Evolutionary conservation across 1,139 yeast genomes (phyloP), one percentile per base, ranked within the genome.

Genomic region (Nakaseomyces sp.): DNA sequence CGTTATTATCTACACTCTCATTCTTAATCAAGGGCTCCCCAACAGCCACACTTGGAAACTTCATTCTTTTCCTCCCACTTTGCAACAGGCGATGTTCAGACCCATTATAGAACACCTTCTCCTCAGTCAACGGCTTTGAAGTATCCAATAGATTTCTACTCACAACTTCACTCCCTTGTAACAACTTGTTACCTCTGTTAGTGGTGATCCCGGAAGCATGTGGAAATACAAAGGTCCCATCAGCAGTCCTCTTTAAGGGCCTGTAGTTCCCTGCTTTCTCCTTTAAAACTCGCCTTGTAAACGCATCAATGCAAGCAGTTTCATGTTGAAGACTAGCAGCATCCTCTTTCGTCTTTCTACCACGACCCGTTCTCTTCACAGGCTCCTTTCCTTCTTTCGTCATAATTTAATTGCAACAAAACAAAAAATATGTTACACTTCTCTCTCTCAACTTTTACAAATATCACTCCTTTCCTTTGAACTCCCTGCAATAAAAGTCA

Each of bases 151-250:
- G 54, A 26, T 52, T 60, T 41, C 69, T 57, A 33, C 65, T 65
- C 42, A 58, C 71, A 53, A 52, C 47, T 13, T 69, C 65, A 5
- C 79, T 68, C 2, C 72, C 72, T 35, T 71, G 69, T 43, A 74
- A 70, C 35, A 79, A 64, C 57, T 81, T 81, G 51, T 74, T 72
- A 10, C 86, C 86, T 43, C 86, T 67, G 55, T 81, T 81, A 0
- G 78, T 62, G 1, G 63, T 54, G 16, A 62, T 61, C 3, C 69
- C 68, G 20, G 56, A 48, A 3, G 58, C 53, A 5, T 52, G 47
- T 3, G 57, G 58, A 41, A 51, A 63, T 5, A 60, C 46, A 5
- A 43, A 15, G 4, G 45, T 41, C 2, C 63, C 63, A 45, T 61
- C 59, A 7, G 41, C 22, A 12, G 63, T 50, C 36, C 57, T 53